Percentiles rank a stretch among this genome's conserved stretches.
Evolutionary conservation across 2,329 filamentous ascomycete species (phyloP).

Genomic region (Epicoccum sorghinum): DNA sequence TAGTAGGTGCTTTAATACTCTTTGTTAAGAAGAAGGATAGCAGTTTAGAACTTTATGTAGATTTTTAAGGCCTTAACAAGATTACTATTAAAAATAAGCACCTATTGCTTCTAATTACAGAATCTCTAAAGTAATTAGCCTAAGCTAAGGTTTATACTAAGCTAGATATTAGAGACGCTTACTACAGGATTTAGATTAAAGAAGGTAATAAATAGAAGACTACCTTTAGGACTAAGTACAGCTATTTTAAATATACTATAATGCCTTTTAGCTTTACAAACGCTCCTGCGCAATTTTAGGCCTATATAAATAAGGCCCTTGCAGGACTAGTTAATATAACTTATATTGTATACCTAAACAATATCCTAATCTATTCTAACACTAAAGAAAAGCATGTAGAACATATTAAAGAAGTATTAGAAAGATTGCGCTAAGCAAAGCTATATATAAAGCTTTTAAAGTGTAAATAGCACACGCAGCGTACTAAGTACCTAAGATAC

Average conservation of each 20-base stretch:
- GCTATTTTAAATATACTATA: neutral
- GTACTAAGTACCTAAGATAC: neutral
- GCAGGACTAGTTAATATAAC: neutral
- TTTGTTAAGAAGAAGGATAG: neutral
- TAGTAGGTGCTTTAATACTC: neutral
- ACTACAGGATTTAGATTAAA: neutral
- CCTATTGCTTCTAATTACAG: neutral
- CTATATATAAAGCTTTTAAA: neutral
- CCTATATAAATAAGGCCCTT: neutral
- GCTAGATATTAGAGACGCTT: neutral
- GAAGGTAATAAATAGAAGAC: neutral
- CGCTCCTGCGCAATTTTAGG: neutral
- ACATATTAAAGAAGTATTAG: neutral
- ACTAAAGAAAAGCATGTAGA: neutral
- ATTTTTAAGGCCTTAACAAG: neutral
- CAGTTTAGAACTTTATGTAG: neutral
- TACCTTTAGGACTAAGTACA: neutral
- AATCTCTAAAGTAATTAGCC: neutral
- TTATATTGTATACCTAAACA: neutral
- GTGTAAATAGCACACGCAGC: neutral
- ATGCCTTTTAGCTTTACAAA: neutral
- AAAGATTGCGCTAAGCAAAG: neutral
- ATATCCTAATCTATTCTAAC: neutral
- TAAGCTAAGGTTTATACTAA: neutral
- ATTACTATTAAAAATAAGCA: neutral